A percentile compares a stretch with the other conserved stretches of the same genome.
phyloP scores from a whole-genome alignment of 768 basidiomycete species.

The Paxillus involutus region DNA sequence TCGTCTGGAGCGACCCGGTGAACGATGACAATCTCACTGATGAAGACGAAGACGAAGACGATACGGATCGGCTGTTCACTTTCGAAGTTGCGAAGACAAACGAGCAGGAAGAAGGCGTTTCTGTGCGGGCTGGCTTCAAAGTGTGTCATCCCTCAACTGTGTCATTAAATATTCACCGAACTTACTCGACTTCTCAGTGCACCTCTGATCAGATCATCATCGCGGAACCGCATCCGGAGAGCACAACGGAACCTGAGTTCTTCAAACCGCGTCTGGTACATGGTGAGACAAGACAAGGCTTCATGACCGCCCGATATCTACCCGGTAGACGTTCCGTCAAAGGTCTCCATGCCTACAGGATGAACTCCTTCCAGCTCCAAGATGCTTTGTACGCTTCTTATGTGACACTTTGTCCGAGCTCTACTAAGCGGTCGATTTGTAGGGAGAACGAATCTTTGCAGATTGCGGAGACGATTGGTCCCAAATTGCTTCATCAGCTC shows the following conservation, averaged over 20 bases:
- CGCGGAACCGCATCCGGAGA: constrained; percentile 19
- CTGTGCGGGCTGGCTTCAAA: constrained; percentile 43
- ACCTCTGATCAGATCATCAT: constrained; percentile 18
- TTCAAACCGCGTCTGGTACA: constrained; percentile 34
- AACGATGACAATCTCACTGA: constrained; percentile 23
- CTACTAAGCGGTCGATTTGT: neutral
- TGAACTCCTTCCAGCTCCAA: constrained; percentile 18
- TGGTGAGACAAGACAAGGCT: constrained; percentile 44
- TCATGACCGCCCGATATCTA: constrained; percentile 33
- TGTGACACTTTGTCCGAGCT: neutral
- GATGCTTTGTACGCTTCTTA: constrained; percentile 20
- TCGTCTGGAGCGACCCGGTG: constrained; percentile 43
- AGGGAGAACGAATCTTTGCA: constrained; percentile 28
- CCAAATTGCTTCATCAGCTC: constrained; percentile 28
- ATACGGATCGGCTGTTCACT: constrained; percentile 51
- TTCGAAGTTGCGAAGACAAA: constrained; percentile 57
- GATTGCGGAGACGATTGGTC: constrained; percentile 21
- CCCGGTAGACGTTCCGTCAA: constrained; percentile 15
- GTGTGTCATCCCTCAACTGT: constrained; percentile 23
- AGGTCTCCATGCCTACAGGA: constrained; percentile 1
- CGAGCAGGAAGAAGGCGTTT: constrained; percentile 55
- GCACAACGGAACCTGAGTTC: constrained; percentile 14
- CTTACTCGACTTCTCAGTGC: constrained; percentile 3
- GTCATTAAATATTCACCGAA: neutral
- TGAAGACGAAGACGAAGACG: constrained; percentile 40